phyloP scores from a whole-genome alignment of 2,329 filamentous ascomycete species.

The Trichophyton verrucosum region DNA sequence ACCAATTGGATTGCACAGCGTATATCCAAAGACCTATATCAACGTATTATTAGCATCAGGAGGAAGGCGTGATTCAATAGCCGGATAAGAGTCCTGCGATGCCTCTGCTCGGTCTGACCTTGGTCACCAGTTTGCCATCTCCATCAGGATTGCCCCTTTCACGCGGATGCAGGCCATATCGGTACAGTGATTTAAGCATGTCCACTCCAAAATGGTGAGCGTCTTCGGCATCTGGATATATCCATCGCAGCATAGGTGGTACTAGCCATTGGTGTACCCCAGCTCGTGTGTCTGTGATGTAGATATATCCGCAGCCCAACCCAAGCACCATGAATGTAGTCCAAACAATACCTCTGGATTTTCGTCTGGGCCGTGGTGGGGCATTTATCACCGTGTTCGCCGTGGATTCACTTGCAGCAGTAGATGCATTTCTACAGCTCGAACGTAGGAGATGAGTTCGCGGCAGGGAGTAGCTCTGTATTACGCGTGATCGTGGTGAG shows the following conservation, averaged over 20 bases:
- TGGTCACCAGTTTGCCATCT: conserved; percentile 42
- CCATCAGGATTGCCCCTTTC: conserved; percentile 56
- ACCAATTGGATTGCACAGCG: conserved; percentile 72
- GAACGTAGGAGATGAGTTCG: conserved; percentile 1
- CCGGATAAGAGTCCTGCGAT: neutral
- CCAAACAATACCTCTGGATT: conserved; percentile 2
- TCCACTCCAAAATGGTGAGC: conserved; percentile 73
- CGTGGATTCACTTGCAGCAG: neutral
- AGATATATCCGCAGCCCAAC: conserved; percentile 46
- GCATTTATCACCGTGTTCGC: neutral
- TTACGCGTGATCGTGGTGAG: neutral
- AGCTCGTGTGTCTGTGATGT: conserved; percentile 62
- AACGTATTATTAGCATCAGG: neutral
- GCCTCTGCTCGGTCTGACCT: conserved; percentile 23
- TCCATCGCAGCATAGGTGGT: conserved; percentile 33
- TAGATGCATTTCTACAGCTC: conserved; percentile 5
- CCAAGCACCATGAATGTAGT: conserved; percentile 40
- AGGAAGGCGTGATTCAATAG: neutral
- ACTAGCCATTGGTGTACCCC: conserved; percentile 56
- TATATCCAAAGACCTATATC: conserved; percentile 57
- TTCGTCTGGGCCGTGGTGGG: neutral
- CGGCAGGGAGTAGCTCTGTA: neutral
- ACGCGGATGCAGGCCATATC: conserved; percentile 63
- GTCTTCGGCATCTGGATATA: conserved; percentile 52
- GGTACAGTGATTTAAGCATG: conserved; percentile 59